Conservation (phyloP, 257 asterid genomes). For the Solanum tacnaense region DNA sequence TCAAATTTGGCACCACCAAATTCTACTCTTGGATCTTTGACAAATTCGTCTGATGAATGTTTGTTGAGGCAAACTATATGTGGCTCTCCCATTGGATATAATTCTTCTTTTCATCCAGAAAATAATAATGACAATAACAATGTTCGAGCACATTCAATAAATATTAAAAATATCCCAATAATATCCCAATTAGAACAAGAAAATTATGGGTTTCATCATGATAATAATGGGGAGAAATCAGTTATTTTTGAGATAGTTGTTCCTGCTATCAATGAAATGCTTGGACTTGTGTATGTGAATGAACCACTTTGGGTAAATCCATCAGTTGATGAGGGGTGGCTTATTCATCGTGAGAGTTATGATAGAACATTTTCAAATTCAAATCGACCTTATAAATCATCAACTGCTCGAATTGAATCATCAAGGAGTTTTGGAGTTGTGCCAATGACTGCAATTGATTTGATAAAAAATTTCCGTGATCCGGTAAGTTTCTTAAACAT, state of each 20-base stretch:
- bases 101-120: not conserved
- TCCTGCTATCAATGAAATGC: constrained; percentile 46
- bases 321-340: constrained; percentile 23
- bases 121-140: not conserved
- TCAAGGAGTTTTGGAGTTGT: constrained; percentile 53
- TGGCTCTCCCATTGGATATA: not conserved
- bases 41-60: not conserved
- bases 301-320: constrained; percentile 57
- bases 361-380: constrained; percentile 36
- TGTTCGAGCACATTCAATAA: not conserved
- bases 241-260: constrained; percentile 23
- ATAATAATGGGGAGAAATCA: constrained; percentile 21
- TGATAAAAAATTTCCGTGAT: constrained; percentile 48
- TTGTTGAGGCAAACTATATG: constrained; percentile 10
- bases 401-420: constrained; percentile 47
- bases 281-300: constrained; percentile 33
- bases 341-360: constrained; percentile 37
- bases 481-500: constrained; percentile 15
- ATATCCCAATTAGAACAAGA: not conserved
- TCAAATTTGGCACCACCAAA: not conserved
- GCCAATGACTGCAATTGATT: constrained; percentile 26
- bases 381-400: constrained; percentile 16
- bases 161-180: not conserved
- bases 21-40: not conserved
- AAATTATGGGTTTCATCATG: not conserved